phyloP scores from a whole-genome alignment of 2,329 filamentous ascomycete species.

The Talaromyces albobiverticillius region DNA sequence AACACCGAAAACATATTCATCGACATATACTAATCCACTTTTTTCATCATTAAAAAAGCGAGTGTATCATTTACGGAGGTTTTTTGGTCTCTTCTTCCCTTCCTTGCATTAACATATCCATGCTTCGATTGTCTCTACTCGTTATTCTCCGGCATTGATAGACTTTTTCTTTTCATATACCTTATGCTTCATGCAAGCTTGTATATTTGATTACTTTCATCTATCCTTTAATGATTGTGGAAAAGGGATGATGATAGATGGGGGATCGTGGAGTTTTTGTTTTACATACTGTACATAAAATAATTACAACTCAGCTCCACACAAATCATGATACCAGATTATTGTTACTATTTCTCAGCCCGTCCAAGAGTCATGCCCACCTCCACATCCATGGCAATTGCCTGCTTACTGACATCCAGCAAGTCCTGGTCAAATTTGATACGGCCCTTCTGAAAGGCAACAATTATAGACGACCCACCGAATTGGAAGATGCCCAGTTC shows the following conservation, averaged over 20 bases:
- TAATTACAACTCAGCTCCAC: neutral
- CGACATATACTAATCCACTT: no score
- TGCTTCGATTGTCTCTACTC: neutral
- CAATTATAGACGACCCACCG: constrained; percentile 41
- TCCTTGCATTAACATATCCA: neutral
- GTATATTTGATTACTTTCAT: neutral
- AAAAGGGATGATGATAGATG: neutral
- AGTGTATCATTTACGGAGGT: constrained; percentile 1
- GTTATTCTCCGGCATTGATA: constrained; percentile 3
- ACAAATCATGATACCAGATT: neutral
- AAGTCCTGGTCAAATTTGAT: constrained; percentile 42
- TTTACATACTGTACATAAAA: neutral
- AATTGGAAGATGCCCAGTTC: constrained; percentile 43
- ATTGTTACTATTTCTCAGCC: neutral
- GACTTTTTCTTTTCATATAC: neutral
- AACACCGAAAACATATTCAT: neutral
- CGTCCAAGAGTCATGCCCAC: constrained; percentile 39
- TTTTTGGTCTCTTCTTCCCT: neutral
- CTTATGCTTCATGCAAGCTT: neutral
- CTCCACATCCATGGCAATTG: constrained; percentile 37
- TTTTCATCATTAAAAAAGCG: no score
- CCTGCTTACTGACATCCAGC: constrained; percentile 27
- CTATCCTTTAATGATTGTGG: neutral
- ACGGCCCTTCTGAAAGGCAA: constrained; percentile 37
- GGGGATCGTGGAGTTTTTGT: neutral